Evolutionary conservation across 1,284 basidiomycete genomes (phyloP).

Genomic region (Moesziomyces globuligerus): DNA sequence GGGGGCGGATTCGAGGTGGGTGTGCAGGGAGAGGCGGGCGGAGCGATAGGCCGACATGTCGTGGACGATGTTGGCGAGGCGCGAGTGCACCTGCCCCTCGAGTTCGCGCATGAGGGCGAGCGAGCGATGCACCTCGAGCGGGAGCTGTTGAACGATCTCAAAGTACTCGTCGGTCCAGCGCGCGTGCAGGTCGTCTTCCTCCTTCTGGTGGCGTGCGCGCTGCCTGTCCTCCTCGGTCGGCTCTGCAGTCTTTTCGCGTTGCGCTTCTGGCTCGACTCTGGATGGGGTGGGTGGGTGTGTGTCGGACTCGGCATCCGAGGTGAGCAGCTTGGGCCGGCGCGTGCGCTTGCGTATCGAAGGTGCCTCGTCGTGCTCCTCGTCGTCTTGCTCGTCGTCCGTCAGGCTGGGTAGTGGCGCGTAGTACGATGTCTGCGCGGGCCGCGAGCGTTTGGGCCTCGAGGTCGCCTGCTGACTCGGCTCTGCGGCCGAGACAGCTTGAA

Average conservation of each 20-base stretch:
- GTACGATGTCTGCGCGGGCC: conserved; percentile 14
- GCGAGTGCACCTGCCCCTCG: conserved; percentile 75
- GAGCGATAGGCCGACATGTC: conserved; percentile 35
- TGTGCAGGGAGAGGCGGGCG: conserved; percentile 21
- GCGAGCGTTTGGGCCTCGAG: conserved; percentile 15
- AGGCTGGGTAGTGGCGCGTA: conserved; percentile 17
- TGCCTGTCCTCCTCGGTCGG: conserved; percentile 36
- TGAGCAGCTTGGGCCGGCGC: conserved; percentile 4
- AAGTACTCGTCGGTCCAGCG: conserved; percentile 65
- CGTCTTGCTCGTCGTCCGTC: conserved; percentile 23
- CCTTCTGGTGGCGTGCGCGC: conserved; percentile 23
- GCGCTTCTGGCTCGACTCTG: conserved; percentile 6
- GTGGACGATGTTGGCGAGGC: conserved; percentile 19
- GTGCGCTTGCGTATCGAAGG: conserved; percentile 22
- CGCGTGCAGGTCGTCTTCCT: conserved; percentile 45
- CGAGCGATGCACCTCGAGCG: conserved; percentile 82
- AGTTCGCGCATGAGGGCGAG: conserved; percentile 82
- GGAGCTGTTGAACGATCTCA: conserved; percentile 80
- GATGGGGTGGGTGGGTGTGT: neutral
- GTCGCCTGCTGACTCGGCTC: neutral
- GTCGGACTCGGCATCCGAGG: neutral
- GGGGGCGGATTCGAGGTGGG: conserved; percentile 4
- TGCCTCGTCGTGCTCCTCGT: conserved; percentile 21
- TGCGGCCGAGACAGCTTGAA: neutral
- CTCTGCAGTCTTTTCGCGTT: too few relatives aligned